phyloP scores from a whole-genome alignment of 148 eudicot species.

The Cornus kousa region DNA sequence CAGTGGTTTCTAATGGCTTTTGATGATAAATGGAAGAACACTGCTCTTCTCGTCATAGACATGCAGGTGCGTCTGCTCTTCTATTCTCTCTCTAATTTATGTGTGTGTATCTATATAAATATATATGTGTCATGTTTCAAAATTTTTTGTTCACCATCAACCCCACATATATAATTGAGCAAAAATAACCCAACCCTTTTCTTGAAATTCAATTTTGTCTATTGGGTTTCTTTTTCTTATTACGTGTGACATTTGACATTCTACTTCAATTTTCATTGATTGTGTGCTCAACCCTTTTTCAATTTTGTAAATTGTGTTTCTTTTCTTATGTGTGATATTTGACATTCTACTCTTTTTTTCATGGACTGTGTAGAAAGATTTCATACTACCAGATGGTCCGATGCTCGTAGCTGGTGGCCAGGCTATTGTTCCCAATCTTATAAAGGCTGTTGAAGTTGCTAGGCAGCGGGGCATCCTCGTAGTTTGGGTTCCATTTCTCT shows the following conservation, averaged over 20 bases:
- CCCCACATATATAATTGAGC: neutral
- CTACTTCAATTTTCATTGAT: neutral
- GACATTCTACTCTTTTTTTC: neutral
- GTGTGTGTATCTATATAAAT: too few species aligned
- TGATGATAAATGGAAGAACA: slow-evolving; percentile 47
- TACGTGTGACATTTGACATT: neutral
- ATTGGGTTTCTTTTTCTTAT: neutral
- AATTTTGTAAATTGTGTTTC: too few species aligned
- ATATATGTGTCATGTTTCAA: neutral
- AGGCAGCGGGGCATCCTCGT: slow-evolving; percentile 74
- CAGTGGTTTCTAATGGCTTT: neutral
- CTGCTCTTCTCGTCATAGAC: slow-evolving; percentile 87
- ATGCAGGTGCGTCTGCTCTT: slow-evolving; percentile 62
- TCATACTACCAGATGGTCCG: slow-evolving; percentile 53
- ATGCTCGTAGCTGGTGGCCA: slow-evolving; percentile 63
- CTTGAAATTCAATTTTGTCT: neutral
- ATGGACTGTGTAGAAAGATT: slow-evolving; percentile 64
- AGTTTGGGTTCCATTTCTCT: slow-evolving; percentile 59
- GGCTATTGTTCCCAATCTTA: slow-evolving; percentile 76
- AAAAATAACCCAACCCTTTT: neutral
- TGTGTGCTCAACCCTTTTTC: slow-evolving; percentile 4
- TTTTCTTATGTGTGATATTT: neutral
- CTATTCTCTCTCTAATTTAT: neutral
- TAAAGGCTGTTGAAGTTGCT: slow-evolving; percentile 79
- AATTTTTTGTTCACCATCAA: neutral